Conservation (phyloP, 2,329 filamentous ascomycete species). For the Bertia moriformis region DNA sequence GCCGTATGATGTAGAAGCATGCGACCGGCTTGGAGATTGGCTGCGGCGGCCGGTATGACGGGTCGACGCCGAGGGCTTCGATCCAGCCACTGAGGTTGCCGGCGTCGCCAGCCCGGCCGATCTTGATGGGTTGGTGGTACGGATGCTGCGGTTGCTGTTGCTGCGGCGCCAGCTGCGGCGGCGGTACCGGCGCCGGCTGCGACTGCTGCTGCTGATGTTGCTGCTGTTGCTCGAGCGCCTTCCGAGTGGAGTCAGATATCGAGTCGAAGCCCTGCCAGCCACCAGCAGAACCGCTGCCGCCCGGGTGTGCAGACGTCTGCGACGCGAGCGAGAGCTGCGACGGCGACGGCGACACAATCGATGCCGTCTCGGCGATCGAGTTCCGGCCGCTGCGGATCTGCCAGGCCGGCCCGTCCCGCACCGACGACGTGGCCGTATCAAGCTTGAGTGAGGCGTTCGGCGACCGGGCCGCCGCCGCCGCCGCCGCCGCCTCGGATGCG, state of each 20-base stretch:
- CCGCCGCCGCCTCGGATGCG: conserved; percentile 39
- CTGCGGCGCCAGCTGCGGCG: conserved; percentile 23
- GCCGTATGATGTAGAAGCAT: conserved; percentile 69
- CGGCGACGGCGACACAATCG: conserved; percentile 50
- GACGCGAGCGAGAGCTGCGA: conserved; percentile 50
- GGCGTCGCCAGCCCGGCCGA: conserved; percentile 39
- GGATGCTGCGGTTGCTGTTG: conserved; percentile 30
- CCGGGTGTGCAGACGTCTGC: conserved; percentile 28
- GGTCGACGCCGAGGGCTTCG: conserved; percentile 80
- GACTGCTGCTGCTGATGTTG: too few relatives aligned
- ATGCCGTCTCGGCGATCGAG: conserved; percentile 45
- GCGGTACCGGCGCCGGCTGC: too few relatives aligned
- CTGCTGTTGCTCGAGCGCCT: conserved; percentile 22
- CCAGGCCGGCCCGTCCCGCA: conserved; percentile 34
- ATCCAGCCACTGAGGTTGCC: conserved; percentile 70
- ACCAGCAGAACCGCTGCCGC: too few relatives aligned
- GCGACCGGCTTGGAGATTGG: conserved; percentile 59
- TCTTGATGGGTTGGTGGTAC: conserved; percentile 34
- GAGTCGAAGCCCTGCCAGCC: conserved; percentile 45
- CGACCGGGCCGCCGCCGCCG: conserved; percentile 28
- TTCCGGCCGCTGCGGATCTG: conserved; percentile 34
- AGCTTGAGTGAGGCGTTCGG: conserved; percentile 27
- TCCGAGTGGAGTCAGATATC: conserved; percentile 30
- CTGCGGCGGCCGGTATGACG: conserved; percentile 70
- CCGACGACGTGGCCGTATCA: too few relatives aligned